Evolutionary conservation across 306 rosid genomes (phyloP), one percentile per base, ranked within the genome.

Genomic region (Albizia julibrissin): DNA sequence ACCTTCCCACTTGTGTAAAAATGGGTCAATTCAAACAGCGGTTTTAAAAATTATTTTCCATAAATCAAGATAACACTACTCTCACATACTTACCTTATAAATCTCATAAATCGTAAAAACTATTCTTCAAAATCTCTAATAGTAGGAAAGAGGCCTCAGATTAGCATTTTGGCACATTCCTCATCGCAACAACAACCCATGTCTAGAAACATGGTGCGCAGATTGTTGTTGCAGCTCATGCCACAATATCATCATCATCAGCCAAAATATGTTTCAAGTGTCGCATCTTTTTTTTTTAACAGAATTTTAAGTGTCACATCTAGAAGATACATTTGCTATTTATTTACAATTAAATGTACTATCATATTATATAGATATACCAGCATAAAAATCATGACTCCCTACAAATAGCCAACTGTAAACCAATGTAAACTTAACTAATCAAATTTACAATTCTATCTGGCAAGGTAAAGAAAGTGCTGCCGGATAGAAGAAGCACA

Each of bases 151-250:
- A 66, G 90, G 75, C 91, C 88, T 92, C 95, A 90, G 92, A 91
- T 93, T 93, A 91, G 95, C 95, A 91, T 93, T 19, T 83, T 80
- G 94, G 87, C 97, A 91, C 91, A 90, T 90, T 93, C 91, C 50
- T 80, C 97, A 77, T 85, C 2, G 90, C 90, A 44, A 82, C 83
- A 78, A 88, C 92, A 86, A 86, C 89, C 89, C 93, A 84, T 77
- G 93, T 68, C 68, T 10, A 10, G 77, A 81, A 69, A 69, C 90
- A 84, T 78, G 82, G 81, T 76, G 93, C 94, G 91, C 95, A 91
- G 33, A 85, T 18, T 72, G 80, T 87, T 83, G 91, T 69, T 80
- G 81, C 78, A 26, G 83, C 89, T 90, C 88, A 79, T 85, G 90
- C 87, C 89, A 59, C 3, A n/a, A 15, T 80, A 66, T 56, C 77